Conservation (phyloP, 1,284 basidiomycete genomes). For the Ceratobasidium papillatum region DNA sequence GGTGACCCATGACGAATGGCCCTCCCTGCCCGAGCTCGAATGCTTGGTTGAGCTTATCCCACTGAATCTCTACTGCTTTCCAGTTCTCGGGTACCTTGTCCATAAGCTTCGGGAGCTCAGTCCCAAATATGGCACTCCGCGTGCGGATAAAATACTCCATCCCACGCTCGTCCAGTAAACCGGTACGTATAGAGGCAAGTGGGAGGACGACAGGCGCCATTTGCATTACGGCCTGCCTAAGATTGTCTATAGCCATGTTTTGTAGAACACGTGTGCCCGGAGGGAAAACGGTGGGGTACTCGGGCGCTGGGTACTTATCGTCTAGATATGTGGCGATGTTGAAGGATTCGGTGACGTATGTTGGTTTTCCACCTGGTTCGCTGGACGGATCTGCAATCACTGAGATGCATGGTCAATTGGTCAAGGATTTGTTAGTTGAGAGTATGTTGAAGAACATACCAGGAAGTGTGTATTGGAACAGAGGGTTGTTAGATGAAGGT, state of each 20-base stretch:
- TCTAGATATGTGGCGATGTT: conserved; percentile 43
- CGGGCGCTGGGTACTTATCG: conserved; percentile 34
- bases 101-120: conserved; percentile 7
- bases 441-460: background rate
- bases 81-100: background rate
- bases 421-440: background rate
- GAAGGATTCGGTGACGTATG: conserved; percentile 40
- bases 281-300: conserved; percentile 33
- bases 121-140: conserved; percentile 17
- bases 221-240: conserved; percentile 10
- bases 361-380: conserved; percentile 24
- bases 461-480: conserved; percentile 39
- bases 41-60: background rate
- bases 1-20: conserved; percentile 19
- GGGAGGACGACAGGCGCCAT: conserved; percentile 28
- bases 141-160: conserved; percentile 33
- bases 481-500: conserved; percentile 50
- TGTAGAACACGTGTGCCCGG: conserved; percentile 38
- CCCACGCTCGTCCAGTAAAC: conserved; percentile 43
- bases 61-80: background rate
- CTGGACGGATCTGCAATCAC: conserved; percentile 44
- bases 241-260: conserved; percentile 15
- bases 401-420: background rate
- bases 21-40: background rate
- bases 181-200: background rate